Conservation (phyloP, 331 rosid species). For the Acacia pycnantha region DNA sequence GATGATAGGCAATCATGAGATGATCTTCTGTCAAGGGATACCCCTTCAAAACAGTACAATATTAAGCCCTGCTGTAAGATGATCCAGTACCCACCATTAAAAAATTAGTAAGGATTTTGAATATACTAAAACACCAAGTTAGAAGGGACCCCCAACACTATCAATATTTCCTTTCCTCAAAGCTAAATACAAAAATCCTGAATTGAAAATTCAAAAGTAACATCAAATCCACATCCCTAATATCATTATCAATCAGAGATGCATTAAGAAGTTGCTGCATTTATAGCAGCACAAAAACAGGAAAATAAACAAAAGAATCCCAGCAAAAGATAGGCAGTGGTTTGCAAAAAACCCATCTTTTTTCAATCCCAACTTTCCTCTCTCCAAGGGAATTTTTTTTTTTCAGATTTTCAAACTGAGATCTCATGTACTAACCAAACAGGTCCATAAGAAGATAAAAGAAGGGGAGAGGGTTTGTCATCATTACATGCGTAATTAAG, state of each 20-base stretch:
- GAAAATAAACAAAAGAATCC: background rate
- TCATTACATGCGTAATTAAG: constrained; percentile 14
- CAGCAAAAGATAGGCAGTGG: background rate
- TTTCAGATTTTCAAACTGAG: background rate
- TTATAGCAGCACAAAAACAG: constrained; percentile 13
- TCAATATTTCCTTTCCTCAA: constrained; percentile 40
- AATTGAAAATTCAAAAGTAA: constrained; percentile 26
- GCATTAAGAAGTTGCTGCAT: constrained; percentile 22
- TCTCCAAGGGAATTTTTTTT: background rate
- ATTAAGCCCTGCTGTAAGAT: constrained; percentile 71
- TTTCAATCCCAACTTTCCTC: constrained; percentile 18
- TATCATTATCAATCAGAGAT: constrained; percentile 17
- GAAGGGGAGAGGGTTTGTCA: background rate
- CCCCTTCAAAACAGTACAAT: constrained; percentile 50
- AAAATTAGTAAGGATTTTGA: constrained; percentile 48
- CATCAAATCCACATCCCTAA: constrained; percentile 23
- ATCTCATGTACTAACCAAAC: constrained; percentile 11
- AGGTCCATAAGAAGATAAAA: constrained; percentile 5
- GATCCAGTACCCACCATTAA: constrained; percentile 60
- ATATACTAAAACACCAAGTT: constrained; percentile 32
- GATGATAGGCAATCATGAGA: constrained; percentile 51
- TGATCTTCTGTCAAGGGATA: constrained; percentile 60
- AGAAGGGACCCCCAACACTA: constrained; percentile 53
- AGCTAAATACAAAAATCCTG: constrained; percentile 30
- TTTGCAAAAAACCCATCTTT: constrained; percentile 6